A percentile compares a stretch with the other conserved stretches of the same genome.
Evolutionary conservation across 768 basidiomycete genomes (phyloP).

Genomic region (Tubosaeta sp.): DNA sequence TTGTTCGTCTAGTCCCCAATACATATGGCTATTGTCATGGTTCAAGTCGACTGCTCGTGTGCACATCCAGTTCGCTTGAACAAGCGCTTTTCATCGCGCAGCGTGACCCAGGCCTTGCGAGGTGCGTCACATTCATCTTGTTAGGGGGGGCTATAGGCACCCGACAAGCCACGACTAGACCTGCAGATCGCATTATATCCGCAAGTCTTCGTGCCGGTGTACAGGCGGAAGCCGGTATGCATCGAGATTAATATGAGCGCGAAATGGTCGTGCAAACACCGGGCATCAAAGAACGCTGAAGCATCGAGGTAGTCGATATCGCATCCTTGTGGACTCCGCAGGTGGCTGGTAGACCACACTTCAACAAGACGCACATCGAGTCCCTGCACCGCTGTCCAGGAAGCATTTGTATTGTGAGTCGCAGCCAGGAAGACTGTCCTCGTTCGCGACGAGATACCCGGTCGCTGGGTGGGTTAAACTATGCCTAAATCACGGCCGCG

Average conservation of each 20-base stretch:
- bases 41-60: conserved; percentile 38
- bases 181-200: conserved; percentile 30
- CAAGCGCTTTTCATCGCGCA: conserved; percentile 61
- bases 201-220: conserved; percentile 48
- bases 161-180: conserved; percentile 47
- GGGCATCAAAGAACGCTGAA: no score
- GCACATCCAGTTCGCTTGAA: conserved; percentile 59
- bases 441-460: no score
- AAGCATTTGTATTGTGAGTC: no score
- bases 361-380: no score
- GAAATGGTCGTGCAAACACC: no score
- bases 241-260: conserved; percentile 26
- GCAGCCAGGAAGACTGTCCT: no score
- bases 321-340: no score
- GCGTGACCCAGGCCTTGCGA: conserved; percentile 44
- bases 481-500: neutral
- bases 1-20: neutral
- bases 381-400: neutral
- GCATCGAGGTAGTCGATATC: no score
- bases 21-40: neutral
- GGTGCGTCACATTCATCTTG: conserved; percentile 14
- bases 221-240: conserved; percentile 52
- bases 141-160: conserved; percentile 53
- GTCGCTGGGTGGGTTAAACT: conserved; percentile 17
- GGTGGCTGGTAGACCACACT: no score